Evolutionary conservation across 352 stramenopile genomes (phyloP).

Genomic region (Phytophthora hibernalis): DNA sequence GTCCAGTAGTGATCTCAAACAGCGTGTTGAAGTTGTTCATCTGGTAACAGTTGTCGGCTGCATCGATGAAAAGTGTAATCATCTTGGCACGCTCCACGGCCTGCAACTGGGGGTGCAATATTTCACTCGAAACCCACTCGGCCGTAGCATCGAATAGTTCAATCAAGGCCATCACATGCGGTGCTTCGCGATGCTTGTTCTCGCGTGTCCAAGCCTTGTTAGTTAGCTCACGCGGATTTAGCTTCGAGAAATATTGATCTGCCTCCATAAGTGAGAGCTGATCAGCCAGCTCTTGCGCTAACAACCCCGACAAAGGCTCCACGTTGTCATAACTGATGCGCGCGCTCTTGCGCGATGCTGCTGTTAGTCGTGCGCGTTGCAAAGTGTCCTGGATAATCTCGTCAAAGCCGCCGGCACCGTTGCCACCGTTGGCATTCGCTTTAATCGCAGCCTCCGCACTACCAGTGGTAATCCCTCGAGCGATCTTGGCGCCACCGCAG

Average conservation of each 20-base stretch:
- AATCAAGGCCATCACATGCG: slow-evolving; percentile 84
- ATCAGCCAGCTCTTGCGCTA: slow-evolving; percentile 75
- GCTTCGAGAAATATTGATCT: slow-evolving; percentile 74
- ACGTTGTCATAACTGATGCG: slow-evolving; percentile 84
- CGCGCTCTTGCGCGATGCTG: slow-evolving; percentile 64
- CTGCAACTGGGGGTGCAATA: slow-evolving; percentile 86
- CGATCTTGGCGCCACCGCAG: slow-evolving; percentile 60
- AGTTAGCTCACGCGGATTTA: slow-evolving; percentile 80
- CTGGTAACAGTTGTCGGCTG: slow-evolving; percentile 80
- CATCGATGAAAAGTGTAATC: slow-evolving; percentile 87
- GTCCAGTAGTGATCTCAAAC: slow-evolving; percentile 81
- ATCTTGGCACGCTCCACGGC: slow-evolving; percentile 82
- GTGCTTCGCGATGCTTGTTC: slow-evolving; percentile 81
- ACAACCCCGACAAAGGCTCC: slow-evolving; percentile 69
- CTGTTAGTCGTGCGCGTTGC: slow-evolving; percentile 60
- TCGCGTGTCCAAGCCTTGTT: slow-evolving; percentile 90
- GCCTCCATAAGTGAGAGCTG: slow-evolving; percentile 86
- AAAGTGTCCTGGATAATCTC: slow-evolving; percentile 80
- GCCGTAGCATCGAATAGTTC: slow-evolving; percentile 87
- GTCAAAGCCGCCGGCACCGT: slow-evolving; percentile 38
- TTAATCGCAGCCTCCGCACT: slow-evolving; percentile 50
- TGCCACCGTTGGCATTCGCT: slow-evolving; percentile 25
- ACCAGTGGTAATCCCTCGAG: slow-evolving; percentile 70
- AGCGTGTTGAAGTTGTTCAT: slow-evolving; percentile 93
- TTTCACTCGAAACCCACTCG: slow-evolving; percentile 90